Evolutionary conservation across 129 eudicot genomes (phyloP).

Genomic region (Erigeron canadensis): DNA sequence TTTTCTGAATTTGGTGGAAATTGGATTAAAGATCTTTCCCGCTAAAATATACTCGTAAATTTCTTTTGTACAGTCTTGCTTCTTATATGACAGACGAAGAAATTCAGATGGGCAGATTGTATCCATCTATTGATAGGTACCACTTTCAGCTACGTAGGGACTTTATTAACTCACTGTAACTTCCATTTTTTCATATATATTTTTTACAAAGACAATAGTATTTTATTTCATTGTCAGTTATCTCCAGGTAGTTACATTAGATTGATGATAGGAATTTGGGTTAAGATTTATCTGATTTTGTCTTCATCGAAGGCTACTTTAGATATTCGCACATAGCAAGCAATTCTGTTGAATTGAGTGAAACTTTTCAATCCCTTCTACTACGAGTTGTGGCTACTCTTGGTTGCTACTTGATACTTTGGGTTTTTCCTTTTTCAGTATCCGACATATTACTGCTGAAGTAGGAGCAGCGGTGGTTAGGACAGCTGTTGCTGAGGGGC

Average conservation of each 20-base stretch:
- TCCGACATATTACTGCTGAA: conserved; percentile 93
- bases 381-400: neutral
- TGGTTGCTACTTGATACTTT: neutral
- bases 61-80: conserved; percentile 74
- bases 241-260: neutral
- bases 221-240: conserved; percentile 3
- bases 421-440: conserved; percentile 55
- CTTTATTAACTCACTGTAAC: conserved; percentile 4
- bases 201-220: neutral
- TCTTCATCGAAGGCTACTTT: neutral
- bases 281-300: neutral
- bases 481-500: conserved; percentile 84
- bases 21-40: neutral
- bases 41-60: neutral
- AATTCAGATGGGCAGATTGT: conserved; percentile 76
- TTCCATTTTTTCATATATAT: conserved; percentile 3
- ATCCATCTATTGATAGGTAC: conserved; percentile 89
- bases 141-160: neutral
- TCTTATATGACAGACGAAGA: conserved; percentile 95
- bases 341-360: neutral
- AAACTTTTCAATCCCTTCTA: neutral
- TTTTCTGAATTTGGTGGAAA: neutral
- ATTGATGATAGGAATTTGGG: conserved; percentile 2
- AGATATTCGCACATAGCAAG: conserved; percentile 15
- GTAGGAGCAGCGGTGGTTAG: conserved; percentile 90